Base-by-base conservation (phyloP, 2,329 filamentous ascomycete species). In the Trichoderma sp. region DNA sequence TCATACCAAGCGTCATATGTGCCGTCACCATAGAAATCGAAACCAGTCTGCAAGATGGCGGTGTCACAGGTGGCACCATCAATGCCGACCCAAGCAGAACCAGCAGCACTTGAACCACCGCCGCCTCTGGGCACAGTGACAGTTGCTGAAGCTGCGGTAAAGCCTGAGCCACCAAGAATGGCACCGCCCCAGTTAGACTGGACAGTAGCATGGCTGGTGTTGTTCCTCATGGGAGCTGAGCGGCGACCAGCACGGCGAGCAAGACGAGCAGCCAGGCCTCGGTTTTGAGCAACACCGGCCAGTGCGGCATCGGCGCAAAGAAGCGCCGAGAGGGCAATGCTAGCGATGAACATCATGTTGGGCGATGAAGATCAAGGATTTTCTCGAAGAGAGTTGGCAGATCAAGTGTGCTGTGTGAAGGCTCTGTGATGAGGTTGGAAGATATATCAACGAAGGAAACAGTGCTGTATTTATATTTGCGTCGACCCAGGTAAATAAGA, bases 101-200 rank as follows among this genome's bases (percentile, higher is more conserved):
- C 66, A 3, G 66, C 66, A n/a, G 66, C 66, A n/a, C 9, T 68
- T n/a, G 66, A 59, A 3, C 66, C 66, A 13, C 66, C 66, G 28
- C 66, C 66, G 6, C 66, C 66, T 20, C 17, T n/a, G 4, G 66
- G 66, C 15, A 68, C 66, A n/a, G 59, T 68, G 11, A 68, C 66
- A 12, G 66, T 68, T 26, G 66, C 66, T 28, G 66, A 47, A 57
- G 66, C 66, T 9, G 53, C 66, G 11, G 23, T 68, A 20, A 32
- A 68, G 9, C 55, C 55, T 3, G 53, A 58, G 6, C 66, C 66
- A 8, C 32, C 36, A 9, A 68, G 66, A 26, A 68, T 68, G 17
- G 66, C 66, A 23, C 66, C 66, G n/a, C 66, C 66, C 66, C 66
- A 68, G 36, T 68, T 68, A n/a, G 66, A 68, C 26, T 68, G 50